Evolutionary conservation across 139 green algal species (phyloP), one percentile per base, ranked within the genome.

Genomic region (Coelastrella sp.): DNA sequence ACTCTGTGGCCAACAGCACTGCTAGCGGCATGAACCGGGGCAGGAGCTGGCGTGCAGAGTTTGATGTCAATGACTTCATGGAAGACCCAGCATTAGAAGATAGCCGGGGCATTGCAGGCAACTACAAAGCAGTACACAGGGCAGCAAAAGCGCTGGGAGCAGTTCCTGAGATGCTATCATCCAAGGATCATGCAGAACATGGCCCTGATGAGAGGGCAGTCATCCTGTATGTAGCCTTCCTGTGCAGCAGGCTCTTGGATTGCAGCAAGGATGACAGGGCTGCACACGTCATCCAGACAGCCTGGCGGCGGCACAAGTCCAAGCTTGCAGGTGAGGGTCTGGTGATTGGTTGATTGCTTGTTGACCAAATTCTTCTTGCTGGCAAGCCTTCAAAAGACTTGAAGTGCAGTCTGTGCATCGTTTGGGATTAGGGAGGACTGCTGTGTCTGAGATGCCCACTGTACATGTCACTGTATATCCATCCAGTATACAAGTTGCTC

Each of bases 221-320:
- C 14, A 90, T 96, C 20, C 83, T 97, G 47, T 98, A 96, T 76
- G 87, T 96, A 57, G 94, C 96, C 3, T 96, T 97, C 87, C 92
- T 99, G 77, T 96, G 93, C 78, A 73, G 87, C 8, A 93, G 96
- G 58, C 92, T 98, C 90, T 92, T 99, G 88, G 93, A 97, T 90
- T 88, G 96, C 23, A 95, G 92, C 79, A 87, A 90, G 22, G 96
- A 98, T 90, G 93, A 97, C 22, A 89, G 96, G 2, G 96, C 97
- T 10, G 96, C 94, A 4, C 93, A 94, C 77, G 87, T 94, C 20
- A 96, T 98, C 74, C 94, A 96, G 86, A 86, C 84, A 22, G 86
- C 92, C 19, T 96, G 94, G 94, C 90, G 92, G 58, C 82, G 83
- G 54, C 84, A 90, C 16, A 22, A 60, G 19, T 66, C n/a, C 58